These are phyloP conservation scores for Talaromyces liani DNA, from an alignment of 495 filamentous ascomycete species.

Conservation along the genomic window DNA sequence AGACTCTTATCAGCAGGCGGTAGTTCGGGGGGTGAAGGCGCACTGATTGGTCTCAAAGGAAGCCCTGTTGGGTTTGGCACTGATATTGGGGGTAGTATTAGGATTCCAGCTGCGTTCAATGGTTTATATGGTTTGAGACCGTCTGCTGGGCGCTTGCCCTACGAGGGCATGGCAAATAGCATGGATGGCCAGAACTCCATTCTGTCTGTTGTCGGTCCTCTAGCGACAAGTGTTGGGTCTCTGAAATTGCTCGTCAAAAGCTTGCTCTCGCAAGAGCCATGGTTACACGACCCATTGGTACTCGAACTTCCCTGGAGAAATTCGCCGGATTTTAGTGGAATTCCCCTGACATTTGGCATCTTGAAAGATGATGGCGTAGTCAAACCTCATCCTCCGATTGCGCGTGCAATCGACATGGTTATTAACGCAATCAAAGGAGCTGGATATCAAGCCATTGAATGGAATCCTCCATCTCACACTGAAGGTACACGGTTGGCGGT, in stretches of 20 bases:
- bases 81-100: slow-evolving; percentile 66
- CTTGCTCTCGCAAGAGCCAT: slow-evolving; percentile 49
- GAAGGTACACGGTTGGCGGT: slow-evolving; percentile 23
- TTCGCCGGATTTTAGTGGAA: slow-evolving; percentile 27
- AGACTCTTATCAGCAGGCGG: slow-evolving; percentile 43
- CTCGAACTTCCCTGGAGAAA: slow-evolving; percentile 57
- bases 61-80: slow-evolving; percentile 55
- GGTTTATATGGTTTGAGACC: slow-evolving; percentile 50
- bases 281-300: slow-evolving; percentile 57
- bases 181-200: slow-evolving; percentile 55
- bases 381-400: slow-evolving; percentile 46
- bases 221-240: slow-evolving; percentile 41
- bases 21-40: slow-evolving; percentile 52
- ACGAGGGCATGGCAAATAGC: slow-evolving; percentile 34
- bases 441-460: slow-evolving; percentile 51
- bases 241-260: slow-evolving; percentile 48
- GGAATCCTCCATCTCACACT: slow-evolving; percentile 48
- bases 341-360: slow-evolving; percentile 45
- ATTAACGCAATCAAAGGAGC: slow-evolving; percentile 39
- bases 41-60: slow-evolving; percentile 46
- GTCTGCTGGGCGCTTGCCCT: slow-evolving; percentile 38
- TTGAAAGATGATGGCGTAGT: slow-evolving; percentile 42
- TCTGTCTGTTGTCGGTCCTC: slow-evolving; percentile 50
- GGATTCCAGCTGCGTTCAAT: slow-evolving; percentile 61
- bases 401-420: slow-evolving; percentile 45